phyloP scores from a whole-genome alignment of 352 stramenopile genomes.

The Discostella stelligera region DNA sequence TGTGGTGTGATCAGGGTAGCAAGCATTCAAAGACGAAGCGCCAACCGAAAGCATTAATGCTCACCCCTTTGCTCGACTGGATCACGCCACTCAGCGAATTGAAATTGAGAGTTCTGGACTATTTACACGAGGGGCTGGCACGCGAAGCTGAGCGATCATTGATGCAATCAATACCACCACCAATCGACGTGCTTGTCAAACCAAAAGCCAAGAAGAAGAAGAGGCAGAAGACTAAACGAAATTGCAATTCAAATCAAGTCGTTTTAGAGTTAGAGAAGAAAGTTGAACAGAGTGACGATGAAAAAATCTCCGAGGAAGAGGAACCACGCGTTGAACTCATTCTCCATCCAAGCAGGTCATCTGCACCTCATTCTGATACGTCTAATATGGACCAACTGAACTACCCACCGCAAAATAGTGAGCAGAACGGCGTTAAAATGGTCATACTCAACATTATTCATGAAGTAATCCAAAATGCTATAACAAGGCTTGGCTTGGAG shows the following conservation, averaged over 20 bases:
- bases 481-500: slow-evolving; percentile 57
- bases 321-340: slow-evolving; percentile 40
- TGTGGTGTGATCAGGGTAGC: slow-evolving; percentile 9
- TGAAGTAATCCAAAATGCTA: slow-evolving; percentile 58
- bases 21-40: slow-evolving; percentile 7
- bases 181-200: slow-evolving; percentile 20
- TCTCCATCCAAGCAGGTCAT: slow-evolving; percentile 16
- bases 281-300: slow-evolving; percentile 15
- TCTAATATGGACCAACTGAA: slow-evolving; percentile 5
- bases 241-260: slow-evolving; percentile 14
- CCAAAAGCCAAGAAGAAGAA: slow-evolving; percentile 47
- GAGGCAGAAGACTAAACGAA: slow-evolving; percentile 42
- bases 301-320: slow-evolving; percentile 26
- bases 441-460: slow-evolving; percentile 58
- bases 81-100: slow-evolving; percentile 24
- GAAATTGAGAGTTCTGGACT: slow-evolving; percentile 27
- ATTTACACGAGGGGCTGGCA: slow-evolving; percentile 35
- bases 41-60: slow-evolving; percentile 8
- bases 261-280: slow-evolving; percentile 3
- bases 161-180: slow-evolving; percentile 21
- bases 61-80: slow-evolving; percentile 40
- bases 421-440: slow-evolving; percentile 27
- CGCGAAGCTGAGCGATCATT: slow-evolving; percentile 39
- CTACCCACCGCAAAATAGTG: slow-evolving; percentile 14
- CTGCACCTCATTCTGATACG: slow-evolving; percentile 11